Base-by-base conservation (phyloP, 2,329 filamentous ascomycete genomes). In the Harringtonia aguacate region DNA sequence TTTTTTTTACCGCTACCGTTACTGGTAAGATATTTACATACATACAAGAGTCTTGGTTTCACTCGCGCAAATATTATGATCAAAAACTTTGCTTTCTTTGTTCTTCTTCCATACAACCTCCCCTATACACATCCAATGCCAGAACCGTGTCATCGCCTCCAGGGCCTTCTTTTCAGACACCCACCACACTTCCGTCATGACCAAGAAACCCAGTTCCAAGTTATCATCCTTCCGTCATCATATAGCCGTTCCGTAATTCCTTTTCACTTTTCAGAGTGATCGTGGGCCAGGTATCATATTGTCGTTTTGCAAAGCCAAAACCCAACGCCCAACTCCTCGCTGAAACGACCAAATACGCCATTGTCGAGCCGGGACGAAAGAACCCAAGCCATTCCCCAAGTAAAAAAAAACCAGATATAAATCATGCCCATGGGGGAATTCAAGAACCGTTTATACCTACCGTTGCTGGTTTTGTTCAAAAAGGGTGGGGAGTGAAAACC, bases 261-360 rank as follows among this genome's bases (percentile, higher is more conserved):
- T 17, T 2, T 20, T 21, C 30, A 21, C 21, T 33, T 12, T 10
- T 10, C 17, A 22, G 31, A 22, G 31, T 31, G 15, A 15, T 5
- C 18, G 10, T 36, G 30, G 6, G 15, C 22, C 17, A 12, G 18
- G 28, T 44, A 14, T 17, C 14, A 8, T 22, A n/a, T 24, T 18
- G 27, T 21, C 30, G 35, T 22, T 24, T 36, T 44, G 36, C n/a
- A n/a, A 24, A 33, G 24, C 31, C n/a, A n/a, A n/a, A 28, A 69
- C 55, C 58, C 52, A 62, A 50, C 24, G 24, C 66, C 63, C 59
- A 68, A 73, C 71, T 63, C 72, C 72, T 64, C 63, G 70, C 70
- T 75, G 56, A 61, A 64, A 39, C 37, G 51, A 55, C 49, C 48
- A 27, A 27, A 27, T 27, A 27, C 10, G 6, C n/a, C 24, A 7